These are phyloP conservation scores for Elasticomyces elasticus DNA, from an alignment of 495 filamentous ascomycete species.

Conservation along the genomic window DNA sequence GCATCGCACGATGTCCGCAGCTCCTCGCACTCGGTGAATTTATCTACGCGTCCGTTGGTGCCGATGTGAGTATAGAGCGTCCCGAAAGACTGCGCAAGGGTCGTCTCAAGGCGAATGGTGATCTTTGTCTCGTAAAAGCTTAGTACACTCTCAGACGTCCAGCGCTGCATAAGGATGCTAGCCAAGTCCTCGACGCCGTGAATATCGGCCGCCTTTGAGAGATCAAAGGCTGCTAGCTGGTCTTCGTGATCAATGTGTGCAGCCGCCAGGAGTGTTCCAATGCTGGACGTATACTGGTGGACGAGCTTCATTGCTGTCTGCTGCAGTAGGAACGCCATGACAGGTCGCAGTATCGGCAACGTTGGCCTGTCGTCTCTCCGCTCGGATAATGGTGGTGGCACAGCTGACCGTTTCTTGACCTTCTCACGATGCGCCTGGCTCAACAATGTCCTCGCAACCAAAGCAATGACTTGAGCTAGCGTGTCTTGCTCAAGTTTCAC, in stretches of 20 bases:
- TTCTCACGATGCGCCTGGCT: slow-evolving; percentile 19
- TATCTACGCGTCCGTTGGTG: neutral
- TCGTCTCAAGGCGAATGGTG: slow-evolving; percentile 6
- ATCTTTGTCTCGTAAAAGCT: neutral
- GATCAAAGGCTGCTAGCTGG: neutral
- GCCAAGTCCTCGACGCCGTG: neutral
- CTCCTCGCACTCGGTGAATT: slow-evolving; percentile 6
- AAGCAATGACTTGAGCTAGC: slow-evolving; percentile 13
- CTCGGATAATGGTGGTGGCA: slow-evolving; percentile 19
- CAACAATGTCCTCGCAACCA: slow-evolving; percentile 22
- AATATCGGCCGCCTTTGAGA: neutral
- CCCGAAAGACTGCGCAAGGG: slow-evolving; percentile 5
- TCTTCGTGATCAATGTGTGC: neutral
- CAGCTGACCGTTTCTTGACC: slow-evolving; percentile 10
- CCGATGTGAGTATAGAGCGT: slow-evolving; percentile 1
- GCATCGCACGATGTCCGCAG: neutral
- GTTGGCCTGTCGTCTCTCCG: slow-evolving; percentile 4
- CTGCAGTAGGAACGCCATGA: slow-evolving; percentile 17
- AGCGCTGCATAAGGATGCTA: slow-evolving; percentile 1
- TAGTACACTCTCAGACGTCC: slow-evolving; percentile 3
- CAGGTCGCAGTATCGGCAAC: slow-evolving; percentile 13
- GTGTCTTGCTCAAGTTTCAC: neutral
- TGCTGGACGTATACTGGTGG: neutral
- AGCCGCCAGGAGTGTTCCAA: neutral
- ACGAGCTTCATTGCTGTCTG: neutral